A percentile compares a stretch with the other conserved stretches of the same genome.
Evolutionary conservation across 495 filamentous ascomycete genomes (phyloP).

Genomic region (Daldinia concentrica): DNA sequence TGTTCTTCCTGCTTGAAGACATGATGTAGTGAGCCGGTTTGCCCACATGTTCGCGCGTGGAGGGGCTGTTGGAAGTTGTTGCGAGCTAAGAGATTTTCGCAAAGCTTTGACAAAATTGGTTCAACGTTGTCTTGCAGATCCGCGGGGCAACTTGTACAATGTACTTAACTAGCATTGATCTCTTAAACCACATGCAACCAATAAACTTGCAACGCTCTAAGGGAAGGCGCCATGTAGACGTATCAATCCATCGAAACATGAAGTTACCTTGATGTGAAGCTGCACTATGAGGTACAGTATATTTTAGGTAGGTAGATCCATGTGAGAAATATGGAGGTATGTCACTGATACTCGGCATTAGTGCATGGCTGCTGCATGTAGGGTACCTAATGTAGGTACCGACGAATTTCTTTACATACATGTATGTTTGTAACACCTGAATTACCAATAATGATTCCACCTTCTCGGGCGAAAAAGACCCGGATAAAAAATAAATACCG

Average conservation of each 20-base stretch:
- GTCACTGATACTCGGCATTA: background rate
- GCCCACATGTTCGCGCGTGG: slow-evolving; percentile 39
- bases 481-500: slow-evolving; percentile 46
- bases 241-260: background rate
- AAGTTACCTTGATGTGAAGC: slow-evolving; percentile 5
- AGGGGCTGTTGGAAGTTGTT: background rate
- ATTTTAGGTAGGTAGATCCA: background rate
- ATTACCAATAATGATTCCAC: background rate
- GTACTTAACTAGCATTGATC: background rate
- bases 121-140: slow-evolving; percentile 6
- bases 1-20: slow-evolving; percentile 23
- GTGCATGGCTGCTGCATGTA: slow-evolving; percentile 3
- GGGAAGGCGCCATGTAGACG: background rate
- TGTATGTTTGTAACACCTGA: background rate
- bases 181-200: background rate
- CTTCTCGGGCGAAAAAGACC: slow-evolving; percentile 35
- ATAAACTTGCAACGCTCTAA: background rate
- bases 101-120: slow-evolving; percentile 5
- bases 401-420: background rate
- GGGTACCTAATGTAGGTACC: slow-evolving; percentile 1
- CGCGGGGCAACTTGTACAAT: background rate
- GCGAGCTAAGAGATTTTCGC: slow-evolving; percentile 6
- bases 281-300: background rate
- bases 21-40: slow-evolving; percentile 30
- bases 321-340: no score